phyloP scores from a whole-genome alignment of 2,329 filamentous ascomycete species.

The Byssothecium circinans region DNA sequence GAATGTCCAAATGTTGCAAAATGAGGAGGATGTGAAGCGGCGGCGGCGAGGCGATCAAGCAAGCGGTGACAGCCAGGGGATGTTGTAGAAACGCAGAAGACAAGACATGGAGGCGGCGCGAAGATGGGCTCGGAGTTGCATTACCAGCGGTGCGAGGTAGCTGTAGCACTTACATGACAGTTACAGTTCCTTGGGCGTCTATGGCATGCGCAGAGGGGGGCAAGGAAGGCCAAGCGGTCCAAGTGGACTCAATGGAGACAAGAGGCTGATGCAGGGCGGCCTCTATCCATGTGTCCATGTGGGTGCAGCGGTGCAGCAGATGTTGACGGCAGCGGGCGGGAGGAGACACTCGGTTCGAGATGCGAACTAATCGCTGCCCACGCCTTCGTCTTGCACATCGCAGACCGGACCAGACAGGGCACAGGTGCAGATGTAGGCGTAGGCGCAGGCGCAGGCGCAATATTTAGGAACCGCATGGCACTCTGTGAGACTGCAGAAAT shows the following conservation, averaged over 20 bases:
- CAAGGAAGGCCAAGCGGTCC: constrained; percentile 11
- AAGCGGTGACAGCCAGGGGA: constrained; percentile 1
- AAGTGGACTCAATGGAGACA: constrained; percentile 10
- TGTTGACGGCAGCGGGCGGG: too few relatives aligned
- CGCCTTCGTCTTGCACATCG: too few relatives aligned
- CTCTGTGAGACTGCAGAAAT: constrained; percentile 1
- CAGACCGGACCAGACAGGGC: too few relatives aligned
- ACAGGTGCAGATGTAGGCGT: too few relatives aligned
- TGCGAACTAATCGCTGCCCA: too few relatives aligned
- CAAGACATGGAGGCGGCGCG: too few relatives aligned
- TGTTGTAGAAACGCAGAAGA: constrained; percentile 5
- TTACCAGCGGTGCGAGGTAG: constrained; percentile 9
- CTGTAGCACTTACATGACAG: constrained; percentile 19
- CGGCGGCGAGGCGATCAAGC: constrained; percentile 14
- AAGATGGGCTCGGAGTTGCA: too few relatives aligned
- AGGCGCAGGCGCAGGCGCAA: constrained; percentile 5
- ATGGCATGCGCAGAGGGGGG: constrained; percentile 7
- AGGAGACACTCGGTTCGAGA: too few relatives aligned
- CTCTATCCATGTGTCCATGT: too few relatives aligned
- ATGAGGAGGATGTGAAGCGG: too few relatives aligned
- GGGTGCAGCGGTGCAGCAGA: constrained; percentile 1
- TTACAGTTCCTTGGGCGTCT: constrained; percentile 6
- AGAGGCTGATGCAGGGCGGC: constrained; percentile 16
- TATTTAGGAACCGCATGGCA: constrained; percentile 8
- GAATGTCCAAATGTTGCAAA: not conserved